Evolutionary conservation across 139 green algal genomes (phyloP), one percentile per base, ranked within the genome.

Genomic region (Picochlorum sp.): DNA sequence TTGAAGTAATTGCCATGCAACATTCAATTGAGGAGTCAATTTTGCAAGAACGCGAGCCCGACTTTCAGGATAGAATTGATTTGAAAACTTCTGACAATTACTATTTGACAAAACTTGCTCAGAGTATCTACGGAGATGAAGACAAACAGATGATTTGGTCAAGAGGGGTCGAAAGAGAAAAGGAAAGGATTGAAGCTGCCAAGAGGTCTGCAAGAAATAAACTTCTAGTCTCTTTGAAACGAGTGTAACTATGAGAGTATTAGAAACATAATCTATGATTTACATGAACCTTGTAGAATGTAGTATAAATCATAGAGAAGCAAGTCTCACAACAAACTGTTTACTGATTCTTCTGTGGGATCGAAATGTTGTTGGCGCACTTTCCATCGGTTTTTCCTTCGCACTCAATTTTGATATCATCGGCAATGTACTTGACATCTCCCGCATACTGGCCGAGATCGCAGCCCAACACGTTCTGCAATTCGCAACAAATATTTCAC

Each of bases 1-100:
- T 96, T 18, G 85, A 95, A 61, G 73, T 74, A 13, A 74, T 97
- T 44, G 86, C 75, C 30, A 96, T 96, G 89, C 18, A 14, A 26
- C 53, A 64, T 1, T 75, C 45, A 3, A 36, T 67, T 7, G 64
- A 74, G 32, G 68, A 75, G n/a, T 7, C 36, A 2, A 37, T 74
- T 53, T 44, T 63, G 49, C 2, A n/a, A n/a, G n/a, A n/a, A n/a
- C n/a, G n/a, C n/a, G n/a, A n/a, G n/a, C n/a, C n/a, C n/a, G n/a
- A n/a, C n/a, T n/a, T n/a, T n/a, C n/a, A n/a, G n/a, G n/a, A n/a
- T n/a, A n/a, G n/a, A n/a, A 47, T 41, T 41, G 35, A 9, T 12
- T 18, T 47, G 18, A 47, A 47, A 16, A 47, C 39, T 2, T 6
- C 39, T 26, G 18, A 47, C 10, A 16, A 47, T 8, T 5, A 25